Base-by-base conservation (phyloP, 306 rosid genomes). In the Dryas alaskensis region DNA sequence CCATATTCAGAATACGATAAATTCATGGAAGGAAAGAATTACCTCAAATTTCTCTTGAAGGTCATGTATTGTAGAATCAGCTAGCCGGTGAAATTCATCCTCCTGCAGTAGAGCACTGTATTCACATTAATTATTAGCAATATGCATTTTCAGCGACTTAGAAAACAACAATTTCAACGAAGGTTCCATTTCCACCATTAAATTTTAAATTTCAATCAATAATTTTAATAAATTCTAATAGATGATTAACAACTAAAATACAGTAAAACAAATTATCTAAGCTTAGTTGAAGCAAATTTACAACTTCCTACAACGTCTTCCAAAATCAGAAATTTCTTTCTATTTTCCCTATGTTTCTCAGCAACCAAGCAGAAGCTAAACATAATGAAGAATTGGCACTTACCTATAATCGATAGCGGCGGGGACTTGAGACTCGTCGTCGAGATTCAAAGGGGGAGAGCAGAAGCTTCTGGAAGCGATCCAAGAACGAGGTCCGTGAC, bases 1-100 rank as follows among this genome's bases (percentile, higher is more conserved):
- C 16, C 37, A 59, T 54, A 25, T 31, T 31, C 37, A 10, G 64
- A 55, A 70, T 17, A 62, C 71, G 37, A 31, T 60, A 64, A 71
- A 72, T 19, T 16, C 44, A 39, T 14, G 49, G 44, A 39, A 31
- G 40, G 51, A 65, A 9, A 72, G 13, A 74, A 12, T 9, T 67
- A 89, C 98, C 97, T 94, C 99, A 5, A 94, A 60, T 81, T 90
- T 89, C 85, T 91, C 95, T 79, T 88, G 97, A 7, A 94, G 76
- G 45, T 76, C 82, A 59, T 87, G 93, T 69, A 92, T 90, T 55
- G 99, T 84, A 75, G 90, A 83, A 75, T 92, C 92, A 68, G 93
- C 95, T 51, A 86, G 78, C 63, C 59, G 82, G 45, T 90, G 95
- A 81, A 80, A 94, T 54, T 94, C 97, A 84, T 80, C 90, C 83